A percentile compares a stretch with the other conserved stretches of the same genome.
Evolutionary conservation across 2,329 filamentous ascomycete species (phyloP).

Genomic region (Didymella pinodella): DNA sequence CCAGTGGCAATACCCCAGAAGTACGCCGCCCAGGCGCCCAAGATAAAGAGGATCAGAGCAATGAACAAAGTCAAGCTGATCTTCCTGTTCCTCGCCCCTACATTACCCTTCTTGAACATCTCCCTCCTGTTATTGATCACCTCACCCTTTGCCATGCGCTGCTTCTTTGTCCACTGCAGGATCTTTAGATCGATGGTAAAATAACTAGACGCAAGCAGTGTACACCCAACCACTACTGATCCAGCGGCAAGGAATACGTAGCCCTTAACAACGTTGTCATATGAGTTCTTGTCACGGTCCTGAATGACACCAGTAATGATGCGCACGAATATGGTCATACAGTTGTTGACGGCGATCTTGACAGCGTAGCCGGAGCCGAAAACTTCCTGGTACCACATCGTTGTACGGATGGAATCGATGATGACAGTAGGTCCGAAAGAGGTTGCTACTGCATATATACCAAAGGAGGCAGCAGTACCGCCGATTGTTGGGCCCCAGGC

Average conservation of each 20-base stretch:
- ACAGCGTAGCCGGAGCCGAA: conserved; percentile 68
- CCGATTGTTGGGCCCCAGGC: conserved; percentile 59
- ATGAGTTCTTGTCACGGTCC: conserved; percentile 64
- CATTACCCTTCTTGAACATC: conserved; percentile 46
- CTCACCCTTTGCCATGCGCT: conserved; percentile 57
- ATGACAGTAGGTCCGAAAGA: conserved; percentile 66
- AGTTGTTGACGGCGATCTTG: conserved; percentile 70
- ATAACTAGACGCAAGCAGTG: conserved; percentile 53
- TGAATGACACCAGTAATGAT: conserved; percentile 67
- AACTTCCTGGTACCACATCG: conserved; percentile 66
- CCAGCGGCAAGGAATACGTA: conserved; percentile 63
- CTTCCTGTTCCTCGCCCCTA: conserved; percentile 50
- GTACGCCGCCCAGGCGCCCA: conserved; percentile 64
- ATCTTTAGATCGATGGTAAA: conserved; percentile 56
- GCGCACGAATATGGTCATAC: conserved; percentile 67
- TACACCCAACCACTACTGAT: conserved; percentile 57
- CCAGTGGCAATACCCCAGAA: conserved; percentile 68
- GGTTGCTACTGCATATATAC: conserved; percentile 65
- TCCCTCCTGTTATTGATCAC: conserved; percentile 56
- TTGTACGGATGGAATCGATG: conserved; percentile 67
- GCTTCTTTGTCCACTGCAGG: conserved; percentile 67
- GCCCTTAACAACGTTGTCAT: conserved; percentile 63
- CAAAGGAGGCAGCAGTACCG: conserved; percentile 67
- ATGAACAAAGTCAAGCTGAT: conserved; percentile 55
- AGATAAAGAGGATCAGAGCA: conserved; percentile 55